phyloP scores from a whole-genome alignment of 176 grass and related monocot genomes.

The Alloteropsis semialata region DNA sequence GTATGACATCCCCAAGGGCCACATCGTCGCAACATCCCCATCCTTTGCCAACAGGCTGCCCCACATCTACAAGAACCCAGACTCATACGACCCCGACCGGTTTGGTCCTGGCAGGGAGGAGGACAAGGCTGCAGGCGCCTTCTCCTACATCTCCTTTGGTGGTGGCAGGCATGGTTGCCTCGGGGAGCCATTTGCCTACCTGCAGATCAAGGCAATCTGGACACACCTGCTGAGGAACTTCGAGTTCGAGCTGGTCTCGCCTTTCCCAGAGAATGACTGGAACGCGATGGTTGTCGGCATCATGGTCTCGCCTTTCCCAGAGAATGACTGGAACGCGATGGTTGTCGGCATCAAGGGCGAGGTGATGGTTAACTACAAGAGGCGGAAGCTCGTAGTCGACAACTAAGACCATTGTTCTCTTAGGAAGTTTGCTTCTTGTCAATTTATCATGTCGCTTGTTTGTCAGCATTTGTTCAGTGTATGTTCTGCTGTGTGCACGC shows the following conservation, averaged over 20 bases:
- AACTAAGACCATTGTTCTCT: slow-evolving; percentile 21
- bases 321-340: slow-evolving; percentile 93
- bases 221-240: slow-evolving; percentile 92
- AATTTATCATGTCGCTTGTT: not conserved
- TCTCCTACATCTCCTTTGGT: slow-evolving; percentile 95
- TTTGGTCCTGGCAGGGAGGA: slow-evolving; percentile 77
- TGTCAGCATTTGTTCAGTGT: slow-evolving; percentile 40
- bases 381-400: slow-evolving; percentile 66
- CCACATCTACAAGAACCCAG: slow-evolving; percentile 83
- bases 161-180: slow-evolving; percentile 92
- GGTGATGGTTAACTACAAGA: slow-evolving; percentile 88
- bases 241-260: slow-evolving; percentile 86
- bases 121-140: slow-evolving; percentile 81
- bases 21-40: slow-evolving; percentile 89
- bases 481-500: not conserved
- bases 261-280: slow-evolving; percentile 88
- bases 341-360: slow-evolving; percentile 84
- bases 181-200: slow-evolving; percentile 83
- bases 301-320: slow-evolving; percentile 87
- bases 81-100: slow-evolving; percentile 77
- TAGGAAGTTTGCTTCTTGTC: slow-evolving; percentile 16
- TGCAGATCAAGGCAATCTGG: slow-evolving; percentile 98
- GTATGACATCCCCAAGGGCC: slow-evolving; percentile 89
- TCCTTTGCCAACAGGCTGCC: slow-evolving; percentile 84
- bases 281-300: slow-evolving; percentile 95